A percentile compares a stretch with the other conserved stretches of the same genome.
Conservation (phyloP, 805 yeast genomes). For the Millerago galiae region DNA sequence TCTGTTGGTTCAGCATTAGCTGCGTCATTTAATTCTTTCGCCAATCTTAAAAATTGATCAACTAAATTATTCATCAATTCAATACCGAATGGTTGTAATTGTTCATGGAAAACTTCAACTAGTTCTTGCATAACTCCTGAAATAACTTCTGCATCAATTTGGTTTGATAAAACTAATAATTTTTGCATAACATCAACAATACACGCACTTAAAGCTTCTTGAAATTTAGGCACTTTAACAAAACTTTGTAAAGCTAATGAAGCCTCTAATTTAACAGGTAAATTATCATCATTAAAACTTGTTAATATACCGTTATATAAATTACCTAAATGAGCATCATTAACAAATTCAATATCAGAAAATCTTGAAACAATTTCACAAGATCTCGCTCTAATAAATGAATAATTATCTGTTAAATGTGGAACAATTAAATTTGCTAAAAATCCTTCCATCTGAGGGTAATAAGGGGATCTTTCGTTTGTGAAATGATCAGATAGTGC, state of each 20-base stretch:
- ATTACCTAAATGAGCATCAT: conserved; percentile 29
- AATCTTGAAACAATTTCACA: conserved; percentile 61
- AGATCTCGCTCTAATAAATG: conserved; percentile 72
- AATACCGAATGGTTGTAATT: conserved; percentile 87
- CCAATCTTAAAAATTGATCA: conserved; percentile 66
- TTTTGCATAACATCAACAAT: conserved; percentile 81
- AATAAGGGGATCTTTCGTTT: conserved; percentile 48
- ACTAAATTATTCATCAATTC: conserved; percentile 57
- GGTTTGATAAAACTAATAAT: conserved; percentile 65
- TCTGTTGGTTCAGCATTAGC: conserved; percentile 38
- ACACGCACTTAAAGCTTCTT: conserved; percentile 57
- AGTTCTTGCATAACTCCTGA: conserved; percentile 93
- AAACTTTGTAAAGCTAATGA: conserved; percentile 82
- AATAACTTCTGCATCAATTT: conserved; percentile 80
- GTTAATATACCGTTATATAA: conserved; percentile 41
- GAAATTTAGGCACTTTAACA: conserved; percentile 56
- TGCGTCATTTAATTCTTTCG: conserved; percentile 64
- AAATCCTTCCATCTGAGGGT: conserved; percentile 61
- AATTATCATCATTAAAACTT: conserved; percentile 34
- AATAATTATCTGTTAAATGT: conserved; percentile 51
- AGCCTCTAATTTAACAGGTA: conserved; percentile 79
- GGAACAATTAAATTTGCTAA: conserved; percentile 63
- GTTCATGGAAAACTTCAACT: conserved; percentile 82
- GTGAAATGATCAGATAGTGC: conserved; percentile 57
- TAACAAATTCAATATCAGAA: conserved; percentile 50